A percentile compares a stretch with the other conserved stretches of the same genome.
Evolutionary conservation across 805 yeast genomes (phyloP).

Genomic region (Teunomyces aglyptinius): DNA sequence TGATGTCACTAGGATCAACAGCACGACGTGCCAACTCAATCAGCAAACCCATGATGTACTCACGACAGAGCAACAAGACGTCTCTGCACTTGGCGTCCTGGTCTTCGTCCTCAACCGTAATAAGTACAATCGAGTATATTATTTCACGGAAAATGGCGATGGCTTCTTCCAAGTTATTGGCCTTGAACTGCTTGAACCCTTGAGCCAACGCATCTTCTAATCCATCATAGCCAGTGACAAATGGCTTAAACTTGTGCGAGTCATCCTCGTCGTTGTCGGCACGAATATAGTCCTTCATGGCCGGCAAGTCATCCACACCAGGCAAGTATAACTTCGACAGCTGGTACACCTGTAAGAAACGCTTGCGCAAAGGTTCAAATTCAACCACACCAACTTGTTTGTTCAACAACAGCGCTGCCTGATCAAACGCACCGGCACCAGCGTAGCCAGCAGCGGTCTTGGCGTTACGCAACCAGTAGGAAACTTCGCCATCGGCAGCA

Average conservation of each 20-base stretch:
- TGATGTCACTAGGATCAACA: slow-evolving; percentile 64
- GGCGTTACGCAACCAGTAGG: slow-evolving; percentile 84
- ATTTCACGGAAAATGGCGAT: slow-evolving; percentile 75
- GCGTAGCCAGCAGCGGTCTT: slow-evolving; percentile 88
- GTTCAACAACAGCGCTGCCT: slow-evolving; percentile 88
- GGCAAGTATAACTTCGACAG: slow-evolving; percentile 74
- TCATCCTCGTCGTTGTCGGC: slow-evolving; percentile 60
- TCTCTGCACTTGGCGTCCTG: slow-evolving; percentile 76
- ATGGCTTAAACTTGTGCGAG: slow-evolving; percentile 51
- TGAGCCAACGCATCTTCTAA: slow-evolving; percentile 61
- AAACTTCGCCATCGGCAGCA: slow-evolving; percentile 57
- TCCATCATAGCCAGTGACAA: slow-evolving; percentile 67
- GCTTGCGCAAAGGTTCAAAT: slow-evolving; percentile 80
- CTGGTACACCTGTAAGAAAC: slow-evolving; percentile 83
- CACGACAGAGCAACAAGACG: slow-evolving; percentile 71
- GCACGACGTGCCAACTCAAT: slow-evolving; percentile 88
- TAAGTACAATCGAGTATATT: slow-evolving; percentile 69
- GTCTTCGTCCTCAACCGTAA: slow-evolving; percentile 69
- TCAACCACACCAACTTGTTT: slow-evolving; percentile 85
- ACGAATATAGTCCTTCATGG: slow-evolving; percentile 67
- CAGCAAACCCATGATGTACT: slow-evolving; percentile 88
- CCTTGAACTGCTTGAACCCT: slow-evolving; percentile 81
- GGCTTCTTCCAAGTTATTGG: slow-evolving; percentile 80
- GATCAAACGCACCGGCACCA: slow-evolving; percentile 95
- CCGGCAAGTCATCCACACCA: slow-evolving; percentile 70